phyloP scores from a whole-genome alignment of 2,329 filamentous ascomycete genomes.

The Xylariaceae sp. region DNA sequence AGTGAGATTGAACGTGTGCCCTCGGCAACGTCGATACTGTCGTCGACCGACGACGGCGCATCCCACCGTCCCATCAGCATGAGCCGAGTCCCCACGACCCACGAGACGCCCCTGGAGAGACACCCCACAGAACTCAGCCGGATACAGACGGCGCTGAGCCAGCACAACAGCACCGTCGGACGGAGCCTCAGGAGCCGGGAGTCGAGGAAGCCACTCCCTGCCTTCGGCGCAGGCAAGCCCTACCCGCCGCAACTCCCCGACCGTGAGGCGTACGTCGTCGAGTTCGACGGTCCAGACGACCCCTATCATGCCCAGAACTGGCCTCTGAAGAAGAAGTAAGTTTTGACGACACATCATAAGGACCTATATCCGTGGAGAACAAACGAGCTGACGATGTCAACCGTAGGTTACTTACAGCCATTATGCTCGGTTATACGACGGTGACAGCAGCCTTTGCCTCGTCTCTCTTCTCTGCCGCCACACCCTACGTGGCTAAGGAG shows the following conservation, averaged over 20 bases:
- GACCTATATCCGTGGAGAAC: not conserved
- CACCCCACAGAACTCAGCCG: slow-evolving; percentile 64
- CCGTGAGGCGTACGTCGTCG: slow-evolving; percentile 72
- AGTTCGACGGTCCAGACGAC: slow-evolving; percentile 79
- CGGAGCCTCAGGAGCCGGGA: slow-evolving; percentile 42
- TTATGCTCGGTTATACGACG: slow-evolving; percentile 68
- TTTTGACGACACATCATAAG: slow-evolving; percentile 19
- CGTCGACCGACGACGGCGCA: slow-evolving; percentile 34
- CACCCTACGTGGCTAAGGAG: slow-evolving; percentile 46
- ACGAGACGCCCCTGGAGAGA: slow-evolving; percentile 55
- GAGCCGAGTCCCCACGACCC: slow-evolving; percentile 57
- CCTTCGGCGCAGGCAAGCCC: slow-evolving; percentile 68
- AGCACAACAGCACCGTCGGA: slow-evolving; percentile 70
- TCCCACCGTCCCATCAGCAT: slow-evolving; percentile 41
- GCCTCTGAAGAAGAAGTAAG: slow-evolving; percentile 70
- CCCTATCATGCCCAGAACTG: slow-evolving; percentile 86
- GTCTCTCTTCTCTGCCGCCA: slow-evolving; percentile 70
- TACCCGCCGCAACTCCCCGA: slow-evolving; percentile 66
- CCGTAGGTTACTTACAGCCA: slow-evolving; percentile 53
- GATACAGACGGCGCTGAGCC: slow-evolving; percentile 64
- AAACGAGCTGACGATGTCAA: not conserved
- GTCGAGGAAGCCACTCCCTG: slow-evolving; percentile 55
- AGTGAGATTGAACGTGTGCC: slow-evolving; percentile 56
- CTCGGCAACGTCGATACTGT: slow-evolving; percentile 47
- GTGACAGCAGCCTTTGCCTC: slow-evolving; percentile 66